Evolutionary conservation across 1,139 yeast genomes (phyloP).

Genomic region (Pichia sp.): DNA sequence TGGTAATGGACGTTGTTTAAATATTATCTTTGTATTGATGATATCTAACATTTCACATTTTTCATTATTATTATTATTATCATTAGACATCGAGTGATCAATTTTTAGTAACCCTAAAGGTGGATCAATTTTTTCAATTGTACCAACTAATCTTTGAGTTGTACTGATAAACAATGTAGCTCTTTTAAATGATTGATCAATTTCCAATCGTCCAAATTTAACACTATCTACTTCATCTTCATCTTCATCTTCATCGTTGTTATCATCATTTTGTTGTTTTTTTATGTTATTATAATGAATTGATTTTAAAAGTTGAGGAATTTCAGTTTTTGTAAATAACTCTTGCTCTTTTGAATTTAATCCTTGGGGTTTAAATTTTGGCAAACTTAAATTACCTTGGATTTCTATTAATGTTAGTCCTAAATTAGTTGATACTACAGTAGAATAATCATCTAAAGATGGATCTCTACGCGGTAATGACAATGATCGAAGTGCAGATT

Average conservation of each 20-base stretch:
- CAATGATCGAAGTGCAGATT: slow-evolving; percentile 4
- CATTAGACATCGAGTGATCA: slow-evolving; percentile 23
- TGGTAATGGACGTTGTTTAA: slow-evolving; percentile 64
- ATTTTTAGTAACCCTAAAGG: slow-evolving; percentile 58
- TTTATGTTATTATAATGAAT: background rate
- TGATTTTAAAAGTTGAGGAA: slow-evolving; percentile 18
- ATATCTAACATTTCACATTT: slow-evolving; percentile 51
- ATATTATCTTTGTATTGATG: slow-evolving; percentile 49
- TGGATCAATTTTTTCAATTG: slow-evolving; percentile 46
- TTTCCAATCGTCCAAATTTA: slow-evolving; percentile 50
- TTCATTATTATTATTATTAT: background rate
- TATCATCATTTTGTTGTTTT: too few species aligned
- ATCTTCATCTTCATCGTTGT: background rate
- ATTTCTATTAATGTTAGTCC: slow-evolving; percentile 62
- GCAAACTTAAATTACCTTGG: slow-evolving; percentile 63
- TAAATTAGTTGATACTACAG: slow-evolving; percentile 42
- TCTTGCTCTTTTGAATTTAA: slow-evolving; percentile 25
- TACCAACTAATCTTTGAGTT: slow-evolving; percentile 60
- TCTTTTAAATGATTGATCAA: slow-evolving; percentile 39
- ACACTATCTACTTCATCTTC: slow-evolving; percentile 41
- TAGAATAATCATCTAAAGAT: slow-evolving; percentile 13
- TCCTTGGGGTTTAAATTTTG: slow-evolving; percentile 35
- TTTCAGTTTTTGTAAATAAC: slow-evolving; percentile 23
- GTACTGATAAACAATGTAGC: slow-evolving; percentile 59
- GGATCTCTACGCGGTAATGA: background rate